Evolutionary conservation across 2,329 filamentous ascomycete species (phyloP), one percentile per base, ranked within the genome.

Genomic region (Penicillium sp.): DNA sequence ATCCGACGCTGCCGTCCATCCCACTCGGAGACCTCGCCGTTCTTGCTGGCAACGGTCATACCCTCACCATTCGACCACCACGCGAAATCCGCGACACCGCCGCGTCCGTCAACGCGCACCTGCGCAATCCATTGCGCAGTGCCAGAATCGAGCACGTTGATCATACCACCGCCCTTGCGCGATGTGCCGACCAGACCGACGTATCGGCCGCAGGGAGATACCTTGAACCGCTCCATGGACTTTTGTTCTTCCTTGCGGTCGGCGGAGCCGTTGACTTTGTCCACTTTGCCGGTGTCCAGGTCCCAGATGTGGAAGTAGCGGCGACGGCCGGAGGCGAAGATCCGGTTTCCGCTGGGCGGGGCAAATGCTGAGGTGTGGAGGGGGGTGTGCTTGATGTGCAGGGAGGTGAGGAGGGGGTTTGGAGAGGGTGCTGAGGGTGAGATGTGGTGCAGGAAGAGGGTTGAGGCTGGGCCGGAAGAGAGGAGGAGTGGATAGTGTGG

Each of bases 241-340:
- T 88, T 90, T 76, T 97, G 93, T 76, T 96, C 92, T 58, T 91
- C 84, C 66, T 88, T 78, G 16, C 77, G 73, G 89, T 64, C 93
- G 87, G 72, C 90, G 85, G 61, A 95, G 81, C 73, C 90, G 83
- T 68, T 87, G 48, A 96, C 85, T 78, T 96, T 97, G 71, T 94
- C 90, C 52, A 99, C 87, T 13, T 83, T 81, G 46, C 95, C 95
- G 0, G 89, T 89, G 46, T 89, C 82, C 26, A 99, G 84, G 71
- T 98, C 89, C 95, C 95, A 99, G 67, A 90, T 88, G 78, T 98
- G 95, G 78, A 98, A 97, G 81, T 93, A 98, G 65, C 88, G 88
- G 53, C 95, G 87, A 38, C 94, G 89, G 40, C 93, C 93, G 19
- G 93, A 90, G 61, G 97, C 91, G 76, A 97, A 91, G 67, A 99